Evolutionary conservation across 1,284 basidiomycete species (phyloP).

Genomic region (Neonothopanus nambi): DNA sequence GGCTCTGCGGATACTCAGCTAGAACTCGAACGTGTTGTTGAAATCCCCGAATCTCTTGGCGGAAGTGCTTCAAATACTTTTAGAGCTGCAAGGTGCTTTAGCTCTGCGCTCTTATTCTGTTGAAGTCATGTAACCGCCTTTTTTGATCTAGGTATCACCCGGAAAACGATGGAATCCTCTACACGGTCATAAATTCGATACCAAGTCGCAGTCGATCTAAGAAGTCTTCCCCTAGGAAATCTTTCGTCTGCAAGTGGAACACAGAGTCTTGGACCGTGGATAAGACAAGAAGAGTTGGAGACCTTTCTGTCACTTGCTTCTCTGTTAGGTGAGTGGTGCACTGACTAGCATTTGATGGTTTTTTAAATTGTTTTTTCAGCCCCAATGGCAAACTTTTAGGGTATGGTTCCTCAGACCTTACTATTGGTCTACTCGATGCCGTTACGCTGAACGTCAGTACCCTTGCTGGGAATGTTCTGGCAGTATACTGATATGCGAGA

Average conservation of each 20-base stretch:
- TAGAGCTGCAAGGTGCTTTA: conserved; percentile 67
- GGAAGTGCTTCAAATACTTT: conserved; percentile 60
- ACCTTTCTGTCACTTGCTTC: conserved; percentile 82
- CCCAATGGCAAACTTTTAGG: conserved; percentile 81
- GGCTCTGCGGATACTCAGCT: conserved; percentile 31
- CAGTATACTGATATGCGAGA: no score
- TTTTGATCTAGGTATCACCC: conserved; percentile 58
- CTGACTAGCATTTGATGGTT: not conserved
- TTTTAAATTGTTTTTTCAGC: conserved; percentile 41
- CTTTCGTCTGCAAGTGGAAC: conserved; percentile 68
- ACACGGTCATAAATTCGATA: conserved; percentile 75
- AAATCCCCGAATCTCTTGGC: conserved; percentile 52
- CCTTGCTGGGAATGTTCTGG: not conserved
- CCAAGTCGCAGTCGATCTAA: conserved; percentile 53
- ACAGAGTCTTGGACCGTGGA: conserved; percentile 59
- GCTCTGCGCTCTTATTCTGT: not conserved
- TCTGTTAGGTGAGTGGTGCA: conserved; percentile 69
- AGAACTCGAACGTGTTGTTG: conserved; percentile 50
- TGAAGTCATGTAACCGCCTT: conserved; percentile 19
- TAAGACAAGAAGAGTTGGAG: conserved; percentile 64
- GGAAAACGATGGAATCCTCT: conserved; percentile 51
- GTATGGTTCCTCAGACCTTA: conserved; percentile 87
- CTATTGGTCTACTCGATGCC: conserved; percentile 84
- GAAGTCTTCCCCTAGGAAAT: conserved; percentile 55
- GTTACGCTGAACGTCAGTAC: conserved; percentile 72